Base-by-base conservation (phyloP, 148 eudicot species). In the Cornus suecica region DNA sequence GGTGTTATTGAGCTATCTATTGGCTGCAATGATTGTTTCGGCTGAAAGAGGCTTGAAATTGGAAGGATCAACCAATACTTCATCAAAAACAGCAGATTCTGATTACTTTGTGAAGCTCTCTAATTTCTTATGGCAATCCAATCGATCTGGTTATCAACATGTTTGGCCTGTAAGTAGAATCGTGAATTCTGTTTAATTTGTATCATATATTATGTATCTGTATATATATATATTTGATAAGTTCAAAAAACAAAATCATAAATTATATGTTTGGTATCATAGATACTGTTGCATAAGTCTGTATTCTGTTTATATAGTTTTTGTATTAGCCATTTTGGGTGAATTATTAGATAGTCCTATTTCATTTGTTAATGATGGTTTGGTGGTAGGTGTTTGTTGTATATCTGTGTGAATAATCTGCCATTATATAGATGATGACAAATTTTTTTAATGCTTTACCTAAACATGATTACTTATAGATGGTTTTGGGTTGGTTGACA, bases 161-260 rank as follows among this genome's bases (percentile, higher is more conserved):
- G 91, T 88, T 84, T 94, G 99, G 99, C 99, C 99, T 84, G 99
- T 94, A 83, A 84, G 87, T 69, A 15, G 13, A 56, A 8, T 26
- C 18, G 18, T 48, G 18, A 48, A 48, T 48, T 18, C 10, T 1
- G 10, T 45, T 8, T 48, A 48, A 37, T 37, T 37, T 37, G 42
- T n/a, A n/a, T n/a, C n/a, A n/a, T n/a, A n/a, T n/a, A n/a, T n/a
- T n/a, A n/a, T n/a, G n/a, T n/a, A n/a, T n/a, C n/a, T n/a, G n/a
- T n/a, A n/a, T n/a, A n/a, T n/a, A n/a, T n/a, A n/a, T n/a, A n/a
- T n/a, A n/a, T n/a, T n/a, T n/a, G n/a, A n/a, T n/a, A n/a, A n/a
- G n/a, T n/a, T n/a, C n/a, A n/a, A n/a, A n/a, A n/a, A n/a, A n/a
- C n/a, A n/a, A n/a, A n/a, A n/a, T n/a, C n/a, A n/a, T n/a, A n/a